Conservation (phyloP, 495 filamentous ascomycete species). For the Talaromyces wortmannii region DNA sequence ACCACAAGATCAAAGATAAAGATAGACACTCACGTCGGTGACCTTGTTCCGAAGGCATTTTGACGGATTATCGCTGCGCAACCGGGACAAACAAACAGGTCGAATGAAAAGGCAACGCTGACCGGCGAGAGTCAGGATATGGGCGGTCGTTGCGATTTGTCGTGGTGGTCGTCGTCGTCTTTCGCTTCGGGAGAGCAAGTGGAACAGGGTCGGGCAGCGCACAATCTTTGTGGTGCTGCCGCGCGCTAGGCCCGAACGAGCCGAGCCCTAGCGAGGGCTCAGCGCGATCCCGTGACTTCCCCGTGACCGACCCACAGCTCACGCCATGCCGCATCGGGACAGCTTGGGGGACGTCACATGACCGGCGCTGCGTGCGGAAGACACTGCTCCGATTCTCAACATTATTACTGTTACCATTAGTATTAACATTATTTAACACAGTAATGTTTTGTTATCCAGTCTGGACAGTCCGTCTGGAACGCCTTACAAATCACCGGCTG, state of each 20-base stretch:
- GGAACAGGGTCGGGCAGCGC: conserved; percentile 20
- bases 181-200: conserved; percentile 25
- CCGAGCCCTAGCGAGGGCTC: conserved; percentile 25
- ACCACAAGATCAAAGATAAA: conserved; percentile 17
- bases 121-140: conserved; percentile 38
- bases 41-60: conserved; percentile 77
- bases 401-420: no score
- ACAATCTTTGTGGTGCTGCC: conserved; percentile 30
- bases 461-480: no score
- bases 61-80: conserved; percentile 47
- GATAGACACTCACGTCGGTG: conserved; percentile 65
- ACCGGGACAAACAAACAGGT: conserved; percentile 42
- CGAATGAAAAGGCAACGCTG: conserved; percentile 33
- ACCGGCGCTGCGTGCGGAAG: conserved; percentile 18
- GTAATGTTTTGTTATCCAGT: no score
- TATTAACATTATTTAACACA: no score
- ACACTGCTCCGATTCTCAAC: conserved; percentile 25
- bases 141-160: conserved; percentile 35
- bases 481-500: no score
- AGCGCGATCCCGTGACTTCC: conserved; percentile 31
- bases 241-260: conserved; percentile 33
- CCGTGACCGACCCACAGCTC: no score
- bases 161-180: conserved; percentile 42
- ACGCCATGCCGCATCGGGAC: no score
- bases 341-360: not conserved